Conservation (phyloP, 352 stramenopile genomes). For the Chrysophaeum taylorii region DNA sequence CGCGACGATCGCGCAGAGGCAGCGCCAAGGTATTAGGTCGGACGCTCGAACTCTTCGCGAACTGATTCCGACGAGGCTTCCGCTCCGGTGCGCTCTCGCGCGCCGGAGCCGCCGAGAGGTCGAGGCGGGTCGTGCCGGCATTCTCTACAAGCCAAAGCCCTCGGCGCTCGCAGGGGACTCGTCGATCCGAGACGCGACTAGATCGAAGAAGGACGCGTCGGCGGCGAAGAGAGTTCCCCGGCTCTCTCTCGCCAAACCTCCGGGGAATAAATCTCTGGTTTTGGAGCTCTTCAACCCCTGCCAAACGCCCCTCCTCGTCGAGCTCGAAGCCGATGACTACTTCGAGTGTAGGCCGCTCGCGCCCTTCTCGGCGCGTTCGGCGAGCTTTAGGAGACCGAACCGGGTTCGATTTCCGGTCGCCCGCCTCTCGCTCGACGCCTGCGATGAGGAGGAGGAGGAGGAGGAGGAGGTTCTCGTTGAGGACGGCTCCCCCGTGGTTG, state of each 20-base stretch:
- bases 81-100: background rate
- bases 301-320: background rate
- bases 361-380: background rate
- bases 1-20: background rate
- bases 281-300: background rate
- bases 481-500: no score
- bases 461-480: no score
- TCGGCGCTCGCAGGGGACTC: constrained; percentile 6
- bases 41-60: background rate
- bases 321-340: background rate
- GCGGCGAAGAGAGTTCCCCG: background rate
- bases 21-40: background rate
- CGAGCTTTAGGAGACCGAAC: background rate
- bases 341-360: background rate
- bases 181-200: background rate
- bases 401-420: background rate
- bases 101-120: constrained; percentile 1
- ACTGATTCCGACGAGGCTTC: background rate
- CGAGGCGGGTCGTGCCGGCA: background rate
- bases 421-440: background rate
- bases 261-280: background rate
- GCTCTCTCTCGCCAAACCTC: background rate
- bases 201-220: constrained; percentile 4
- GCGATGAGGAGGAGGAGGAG: background rate
- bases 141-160: constrained; percentile 8